A percentile compares a stretch with the other conserved stretches of the same genome.
These are phyloP conservation scores for Flagelloscypha sp. DNA, from an alignment of 768 basidiomycete genomes.

Conservation along the genomic window DNA sequence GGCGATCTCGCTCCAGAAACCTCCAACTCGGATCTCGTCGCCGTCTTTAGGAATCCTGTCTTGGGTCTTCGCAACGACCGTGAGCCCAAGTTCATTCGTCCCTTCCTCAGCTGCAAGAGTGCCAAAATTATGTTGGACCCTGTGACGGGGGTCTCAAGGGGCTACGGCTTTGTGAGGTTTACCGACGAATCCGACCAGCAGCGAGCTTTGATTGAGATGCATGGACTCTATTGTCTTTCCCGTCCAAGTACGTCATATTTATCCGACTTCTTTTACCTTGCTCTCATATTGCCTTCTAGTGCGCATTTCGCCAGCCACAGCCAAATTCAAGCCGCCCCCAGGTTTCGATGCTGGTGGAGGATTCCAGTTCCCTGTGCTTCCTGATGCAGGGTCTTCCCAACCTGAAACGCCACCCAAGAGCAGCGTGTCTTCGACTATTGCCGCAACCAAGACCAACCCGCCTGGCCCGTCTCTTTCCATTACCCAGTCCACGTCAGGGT, in stretches of 20 bases:
- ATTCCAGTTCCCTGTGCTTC: conserved; percentile 42
- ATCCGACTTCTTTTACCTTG: conserved; percentile 6
- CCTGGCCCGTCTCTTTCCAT: background rate
- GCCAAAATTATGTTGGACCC: conserved; percentile 95
- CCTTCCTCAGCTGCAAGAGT: conserved; percentile 88
- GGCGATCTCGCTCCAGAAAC: conserved; percentile 91
- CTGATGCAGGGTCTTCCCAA: conserved; percentile 36
- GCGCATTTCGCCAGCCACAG: conserved; percentile 86
- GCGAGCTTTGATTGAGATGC: conserved; percentile 86
- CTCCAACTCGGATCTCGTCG: conserved; percentile 92
- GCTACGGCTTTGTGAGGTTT: conserved; percentile 92
- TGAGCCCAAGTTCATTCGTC: conserved; percentile 81
- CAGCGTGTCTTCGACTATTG: conserved; percentile 66
- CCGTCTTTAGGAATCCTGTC: conserved; percentile 85
- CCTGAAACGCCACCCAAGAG: too few relatives aligned
- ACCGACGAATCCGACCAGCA: conserved; percentile 84
- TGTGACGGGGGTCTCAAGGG: conserved; percentile 78
- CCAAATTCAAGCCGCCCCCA: conserved; percentile 68
- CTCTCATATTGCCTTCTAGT: conserved; percentile 43
- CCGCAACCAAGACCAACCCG: conserved; percentile 23
- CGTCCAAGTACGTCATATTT: conserved; percentile 61
- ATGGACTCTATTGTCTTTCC: conserved; percentile 81
- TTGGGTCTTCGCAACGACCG: conserved; percentile 78
- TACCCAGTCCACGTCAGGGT: conserved; percentile 34
- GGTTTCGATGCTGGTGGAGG: conserved; percentile 28